These are phyloP conservation scores for Populus hybrid DNA, from an alignment of 441 rosid species.

Conservation along the genomic window DNA sequence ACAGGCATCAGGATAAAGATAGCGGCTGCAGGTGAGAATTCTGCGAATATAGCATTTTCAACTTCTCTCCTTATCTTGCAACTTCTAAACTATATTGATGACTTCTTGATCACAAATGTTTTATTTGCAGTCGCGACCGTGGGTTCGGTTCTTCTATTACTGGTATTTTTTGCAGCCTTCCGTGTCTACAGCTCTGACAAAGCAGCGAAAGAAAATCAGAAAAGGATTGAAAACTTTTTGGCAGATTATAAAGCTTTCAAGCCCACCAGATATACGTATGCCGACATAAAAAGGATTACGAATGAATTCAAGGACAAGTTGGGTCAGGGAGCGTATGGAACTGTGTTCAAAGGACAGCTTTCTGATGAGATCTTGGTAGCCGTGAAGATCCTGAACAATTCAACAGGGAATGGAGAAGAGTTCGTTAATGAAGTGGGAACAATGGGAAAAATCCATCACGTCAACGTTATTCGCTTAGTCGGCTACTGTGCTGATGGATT, in stretches of 20 bases:
- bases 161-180: neutral
- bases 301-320: constrained; percentile 21
- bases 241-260: constrained; percentile 32
- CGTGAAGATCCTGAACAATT: constrained; percentile 21
- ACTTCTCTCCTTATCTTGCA: neutral
- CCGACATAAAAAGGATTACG: constrained; percentile 33
- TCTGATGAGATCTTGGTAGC: constrained; percentile 29
- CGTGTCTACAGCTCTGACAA: constrained; percentile 9
- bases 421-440: constrained; percentile 29
- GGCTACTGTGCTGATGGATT: constrained; percentile 36
- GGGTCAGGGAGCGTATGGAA: constrained; percentile 38
- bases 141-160: neutral
- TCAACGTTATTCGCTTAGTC: constrained; percentile 29
- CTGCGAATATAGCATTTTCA: neutral
- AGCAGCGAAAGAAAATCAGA: constrained; percentile 16
- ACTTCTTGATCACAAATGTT: neutral
- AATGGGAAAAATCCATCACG: constrained; percentile 29
- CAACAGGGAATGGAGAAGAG: constrained; percentile 27
- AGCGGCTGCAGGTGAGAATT: neutral
- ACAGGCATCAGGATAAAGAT: neutral
- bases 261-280: constrained; percentile 30
- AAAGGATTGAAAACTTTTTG: constrained; percentile 23
- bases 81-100: neutral
- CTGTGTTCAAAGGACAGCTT: constrained; percentile 34
- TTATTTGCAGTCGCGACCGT: neutral